Evolutionary conservation across 441 rosid species (phyloP).

Genomic region (Adansonia grandidieri): DNA sequence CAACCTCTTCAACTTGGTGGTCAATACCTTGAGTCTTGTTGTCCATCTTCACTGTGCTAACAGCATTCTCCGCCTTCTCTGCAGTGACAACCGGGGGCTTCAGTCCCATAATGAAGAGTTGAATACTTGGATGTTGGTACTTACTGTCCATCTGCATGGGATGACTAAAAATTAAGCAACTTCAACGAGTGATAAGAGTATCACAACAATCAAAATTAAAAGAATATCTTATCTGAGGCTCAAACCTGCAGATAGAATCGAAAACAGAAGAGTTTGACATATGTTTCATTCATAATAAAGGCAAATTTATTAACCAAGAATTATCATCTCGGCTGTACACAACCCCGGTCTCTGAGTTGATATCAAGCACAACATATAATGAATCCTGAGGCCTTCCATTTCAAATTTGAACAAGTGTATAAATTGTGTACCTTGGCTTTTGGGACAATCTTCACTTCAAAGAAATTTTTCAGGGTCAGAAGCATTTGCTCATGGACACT

Average conservation of each 20-base stretch:
- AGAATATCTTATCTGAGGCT: slow-evolving; percentile 5
- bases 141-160: slow-evolving; percentile 73
- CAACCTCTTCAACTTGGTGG: slow-evolving; percentile 38
- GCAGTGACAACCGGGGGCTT: slow-evolving; percentile 42
- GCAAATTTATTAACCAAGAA: background rate
- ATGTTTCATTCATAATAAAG: background rate
- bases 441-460: slow-evolving; percentile 77
- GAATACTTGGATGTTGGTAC: slow-evolving; percentile 91
- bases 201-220: background rate
- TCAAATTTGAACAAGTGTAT: slow-evolving; percentile 3
- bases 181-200: background rate
- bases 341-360: background rate
- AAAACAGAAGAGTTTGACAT: background rate
- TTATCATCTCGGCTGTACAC: background rate
- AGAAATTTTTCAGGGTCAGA: slow-evolving; percentile 71
- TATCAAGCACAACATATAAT: background rate
- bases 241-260: slow-evolving; percentile 11
- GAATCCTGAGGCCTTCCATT: background rate
- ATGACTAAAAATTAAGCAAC: slow-evolving; percentile 8
- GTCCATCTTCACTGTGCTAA: slow-evolving; percentile 34
- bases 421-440: slow-evolving; percentile 59
- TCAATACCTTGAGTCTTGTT: slow-evolving; percentile 19
- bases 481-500: slow-evolving; percentile 87
- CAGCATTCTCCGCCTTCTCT: slow-evolving; percentile 35
- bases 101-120: slow-evolving; percentile 72